These are phyloP conservation scores for Sporothrix sp. DNA, from an alignment of 2,329 filamentous ascomycete species.

Conservation along the genomic window DNA sequence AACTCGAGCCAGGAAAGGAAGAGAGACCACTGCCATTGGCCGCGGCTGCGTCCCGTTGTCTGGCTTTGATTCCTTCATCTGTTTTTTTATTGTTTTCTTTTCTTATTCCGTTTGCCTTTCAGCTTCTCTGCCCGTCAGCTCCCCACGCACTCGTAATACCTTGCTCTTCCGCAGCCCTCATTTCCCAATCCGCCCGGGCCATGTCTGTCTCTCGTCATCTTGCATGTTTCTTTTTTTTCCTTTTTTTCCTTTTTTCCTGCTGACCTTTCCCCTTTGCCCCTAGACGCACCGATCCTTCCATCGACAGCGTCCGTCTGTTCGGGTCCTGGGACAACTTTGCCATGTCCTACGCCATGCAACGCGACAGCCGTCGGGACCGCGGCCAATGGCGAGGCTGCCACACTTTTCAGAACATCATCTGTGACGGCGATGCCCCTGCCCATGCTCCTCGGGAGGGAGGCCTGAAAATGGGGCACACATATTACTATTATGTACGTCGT, in stretches of 20 bases:
- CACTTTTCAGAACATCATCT: constrained; percentile 75
- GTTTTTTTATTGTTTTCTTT: neutral
- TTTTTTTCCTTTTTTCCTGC: constrained; percentile 8
- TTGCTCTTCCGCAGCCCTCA: constrained; percentile 3
- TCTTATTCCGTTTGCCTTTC: neutral
- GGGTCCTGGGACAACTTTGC: constrained; percentile 96
- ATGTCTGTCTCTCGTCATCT: neutral
- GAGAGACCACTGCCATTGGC: neutral
- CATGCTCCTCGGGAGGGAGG: constrained; percentile 59
- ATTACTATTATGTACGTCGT: constrained; percentile 83
- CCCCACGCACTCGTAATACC: neutral
- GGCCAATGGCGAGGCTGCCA: constrained; percentile 83
- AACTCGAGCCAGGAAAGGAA: no score
- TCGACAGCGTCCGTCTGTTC: constrained; percentile 65
- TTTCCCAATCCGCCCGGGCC: constrained; percentile 4
- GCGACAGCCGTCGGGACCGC: constrained; percentile 62
- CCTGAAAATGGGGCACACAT: constrained; percentile 83
- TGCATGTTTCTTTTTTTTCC: neutral
- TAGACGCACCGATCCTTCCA: constrained; percentile 52
- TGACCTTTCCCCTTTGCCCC: no score
- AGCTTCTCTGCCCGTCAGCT: constrained; percentile 1
- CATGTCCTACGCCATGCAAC: constrained; percentile 68
- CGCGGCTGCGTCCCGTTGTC: neutral
- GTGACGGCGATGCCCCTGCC: constrained; percentile 53
- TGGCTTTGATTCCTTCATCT: neutral